These are phyloP conservation scores for Pezicula rhizophila DNA, from an alignment of 2,329 filamentous ascomycete genomes.

Conservation along the genomic window DNA sequence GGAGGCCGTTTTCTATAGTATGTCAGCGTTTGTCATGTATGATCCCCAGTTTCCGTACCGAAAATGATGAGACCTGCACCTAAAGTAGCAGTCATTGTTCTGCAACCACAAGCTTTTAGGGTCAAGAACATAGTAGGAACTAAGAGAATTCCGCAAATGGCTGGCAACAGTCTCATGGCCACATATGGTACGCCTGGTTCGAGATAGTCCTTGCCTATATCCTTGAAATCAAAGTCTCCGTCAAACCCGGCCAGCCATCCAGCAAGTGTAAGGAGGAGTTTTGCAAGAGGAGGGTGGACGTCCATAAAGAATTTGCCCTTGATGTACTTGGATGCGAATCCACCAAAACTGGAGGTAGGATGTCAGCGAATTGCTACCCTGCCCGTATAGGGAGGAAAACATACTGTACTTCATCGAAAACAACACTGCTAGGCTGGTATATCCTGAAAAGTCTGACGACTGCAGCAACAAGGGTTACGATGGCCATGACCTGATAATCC, in stretches of 20 bases:
- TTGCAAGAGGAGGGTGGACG: constrained; percentile 95
- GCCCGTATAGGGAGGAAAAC: constrained; percentile 32
- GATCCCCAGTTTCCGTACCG: constrained; percentile 45
- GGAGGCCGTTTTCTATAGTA: constrained; percentile 76
- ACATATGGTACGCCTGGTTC: constrained; percentile 95
- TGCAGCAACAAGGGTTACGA: constrained; percentile 69
- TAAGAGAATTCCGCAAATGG: constrained; percentile 79
- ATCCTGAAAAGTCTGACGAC: constrained; percentile 88
- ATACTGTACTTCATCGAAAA: constrained; percentile 99
- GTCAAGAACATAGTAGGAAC: constrained; percentile 94
- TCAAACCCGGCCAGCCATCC: constrained; percentile 94
- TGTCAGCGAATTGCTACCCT: constrained; percentile 11
- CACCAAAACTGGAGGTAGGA: constrained; percentile 67
- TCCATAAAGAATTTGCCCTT: constrained; percentile 99
- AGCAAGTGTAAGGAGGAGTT: constrained; percentile 90
- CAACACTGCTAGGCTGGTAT: constrained; percentile 91
- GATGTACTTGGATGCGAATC: constrained; percentile 98
- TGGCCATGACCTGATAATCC: constrained; percentile 73
- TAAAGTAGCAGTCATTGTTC: constrained; percentile 75
- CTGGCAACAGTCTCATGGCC: constrained; percentile 91
- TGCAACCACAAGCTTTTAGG: constrained; percentile 83
- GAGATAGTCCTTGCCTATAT: constrained; percentile 97
- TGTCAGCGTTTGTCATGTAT: constrained; percentile 15
- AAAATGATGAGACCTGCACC: constrained; percentile 87
- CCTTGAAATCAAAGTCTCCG: constrained; percentile 96